Base-by-base conservation (phyloP, 2,329 filamentous ascomycete genomes). In the Fusarium sp. region DNA sequence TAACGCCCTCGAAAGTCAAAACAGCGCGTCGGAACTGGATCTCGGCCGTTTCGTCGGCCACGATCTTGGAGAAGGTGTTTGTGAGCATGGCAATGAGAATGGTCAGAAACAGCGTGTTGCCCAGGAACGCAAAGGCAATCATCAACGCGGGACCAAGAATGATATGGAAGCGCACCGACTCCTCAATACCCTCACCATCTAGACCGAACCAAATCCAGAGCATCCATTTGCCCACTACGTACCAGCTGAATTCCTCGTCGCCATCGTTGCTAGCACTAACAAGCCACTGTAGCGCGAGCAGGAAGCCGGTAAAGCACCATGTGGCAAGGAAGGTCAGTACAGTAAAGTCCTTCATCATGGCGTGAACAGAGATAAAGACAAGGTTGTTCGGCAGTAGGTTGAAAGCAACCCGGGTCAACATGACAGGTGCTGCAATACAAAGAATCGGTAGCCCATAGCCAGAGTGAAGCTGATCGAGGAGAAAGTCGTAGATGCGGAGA, bases 161-260 rank as follows among this genome's bases (percentile, higher is more conserved):
- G 80, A 89, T 85, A 78, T 94, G 91, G 81, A 94, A 92, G 51
- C 90, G 87, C 14, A 82, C 82, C 6, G 84, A 84, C 66, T 85
- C 83, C 66, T 87, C 84, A 51, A 88, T 87, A 17, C 86, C 86
- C 9, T 87, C 87, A 28, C 86, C 92, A 68, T 94, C 92, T 3
- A 94, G 87, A 3, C 92, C 92, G 75, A 94, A 94, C 92, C 92
- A 94, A 75, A 94, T 92, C 90, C 91, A 94, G 6, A 94, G 85
- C 87, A 94, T 92, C 92, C 92, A 94, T 80, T 93, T 93, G 38
- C 88, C 88, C 56, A 94, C 92, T 0, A 90, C 91, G 36, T 82
- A 79, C 83, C 84, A 85, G 42, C 77, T 79, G 5, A 82, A 81
- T 28, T 79, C 72, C 67, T 82, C 66, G 66, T 79, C 68, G 22